Base-by-base conservation (phyloP, 768 basidiomycete genomes). In the Exidia glandulosa region DNA sequence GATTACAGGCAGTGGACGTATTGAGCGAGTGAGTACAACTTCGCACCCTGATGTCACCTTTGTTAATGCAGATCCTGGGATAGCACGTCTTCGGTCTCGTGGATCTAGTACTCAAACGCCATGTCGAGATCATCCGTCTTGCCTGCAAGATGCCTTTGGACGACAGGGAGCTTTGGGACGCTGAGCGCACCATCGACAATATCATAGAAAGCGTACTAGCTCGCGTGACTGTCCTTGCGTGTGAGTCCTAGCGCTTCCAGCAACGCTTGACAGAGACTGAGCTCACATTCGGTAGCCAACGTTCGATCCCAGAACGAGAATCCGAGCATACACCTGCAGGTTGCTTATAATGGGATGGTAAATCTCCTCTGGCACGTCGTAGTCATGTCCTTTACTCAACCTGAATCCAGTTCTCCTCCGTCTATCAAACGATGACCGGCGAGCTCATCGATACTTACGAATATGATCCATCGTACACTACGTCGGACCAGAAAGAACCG, bases 31-130 rank as follows among this genome's bases (percentile, higher is more conserved):
- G 32, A 33, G 69, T 61, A 32, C 23, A 19, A 45, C 5, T 45
- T 12, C 5, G 12, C 19, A 6, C 23, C 41, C 23, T 19, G 6
- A 19, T 45, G 6, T 14, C 16, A 19, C 23, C 0, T 23, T 55
- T 13, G 36, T 29, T 56, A n/a, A 6, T 14, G 54, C 23, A 19
- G 16, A 6, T 19, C 41, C n/a, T n/a, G n/a, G 10, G 30, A 33
- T 34, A 76, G 74, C 70, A 70, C 57, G 47, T 75, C 9, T 65
- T 74, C 2, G 73, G 74, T 0, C 62, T 76, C n/a, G 58, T 76
- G 1, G 72, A 71, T 57, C 66, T 77, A 0, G 63, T 75, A 0
- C 61, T 74, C 27, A 64, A 68, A 47, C 67, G 71, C 32, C 72
- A 76, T 64, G 63, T 73, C 31, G 65, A 71, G 41, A 69, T 73